Conservation (phyloP, 2,329 filamentous ascomycete species). For the Monilinia fructigena region DNA sequence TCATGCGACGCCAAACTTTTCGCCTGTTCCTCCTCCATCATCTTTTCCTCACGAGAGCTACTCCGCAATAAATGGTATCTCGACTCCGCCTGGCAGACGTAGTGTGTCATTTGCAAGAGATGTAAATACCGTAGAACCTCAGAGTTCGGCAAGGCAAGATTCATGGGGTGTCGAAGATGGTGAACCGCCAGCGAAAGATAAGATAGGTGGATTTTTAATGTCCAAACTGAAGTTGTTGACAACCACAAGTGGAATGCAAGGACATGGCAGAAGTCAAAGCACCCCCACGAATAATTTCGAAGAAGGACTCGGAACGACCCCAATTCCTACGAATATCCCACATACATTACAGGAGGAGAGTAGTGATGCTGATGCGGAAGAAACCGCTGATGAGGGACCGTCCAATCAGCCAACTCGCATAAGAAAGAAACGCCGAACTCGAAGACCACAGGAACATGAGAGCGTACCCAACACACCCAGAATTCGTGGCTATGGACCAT, state of each 20-base stretch:
- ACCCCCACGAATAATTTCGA: conserved; percentile 38
- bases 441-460: conserved; percentile 53
- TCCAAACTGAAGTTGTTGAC: conserved; percentile 75
- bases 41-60: conserved; percentile 17
- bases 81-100: conserved; percentile 47
- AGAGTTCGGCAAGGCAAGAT: conserved; percentile 57
- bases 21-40: conserved; percentile 26
- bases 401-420: conserved; percentile 48
- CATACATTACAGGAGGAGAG: conserved; percentile 56
- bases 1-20: conserved; percentile 16
- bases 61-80: conserved; percentile 32
- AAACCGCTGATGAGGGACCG: conserved; percentile 76
- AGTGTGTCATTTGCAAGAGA: conserved; percentile 75
- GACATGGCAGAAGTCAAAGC: conserved; percentile 48
- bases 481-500: conserved; percentile 35
- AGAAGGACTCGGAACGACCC: conserved; percentile 43
- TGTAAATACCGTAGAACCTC: conserved; percentile 44
- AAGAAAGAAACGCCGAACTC: conserved; percentile 64
- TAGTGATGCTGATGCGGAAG: conserved; percentile 81
- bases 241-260: conserved; percentile 46
- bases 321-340: conserved; percentile 51
- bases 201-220: conserved; percentile 67
- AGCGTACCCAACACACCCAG: conserved; percentile 63
- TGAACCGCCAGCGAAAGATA: conserved; percentile 59
- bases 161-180: conserved; percentile 60